Conservation (phyloP, 148 eudicot genomes). For the Beta vulgaris region DNA sequence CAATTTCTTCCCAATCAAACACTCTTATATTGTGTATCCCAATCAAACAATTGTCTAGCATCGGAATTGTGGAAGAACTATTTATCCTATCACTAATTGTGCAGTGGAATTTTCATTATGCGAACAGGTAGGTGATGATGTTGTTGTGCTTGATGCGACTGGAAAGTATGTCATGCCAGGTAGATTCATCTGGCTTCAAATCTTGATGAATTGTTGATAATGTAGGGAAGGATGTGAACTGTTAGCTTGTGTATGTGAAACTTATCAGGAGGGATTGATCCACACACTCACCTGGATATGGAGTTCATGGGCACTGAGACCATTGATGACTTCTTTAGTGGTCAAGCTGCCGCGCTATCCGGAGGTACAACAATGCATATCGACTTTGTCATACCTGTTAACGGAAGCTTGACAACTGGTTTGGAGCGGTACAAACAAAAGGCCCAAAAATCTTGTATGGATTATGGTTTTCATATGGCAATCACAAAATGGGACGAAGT, state of each 20-base stretch:
- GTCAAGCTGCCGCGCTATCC: constrained; percentile 95
- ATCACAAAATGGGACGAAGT: constrained; percentile 91
- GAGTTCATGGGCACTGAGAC: constrained; percentile 88
- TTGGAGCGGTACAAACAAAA: constrained; percentile 60
- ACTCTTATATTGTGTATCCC: too few species aligned
- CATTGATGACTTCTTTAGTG: constrained; percentile 88
- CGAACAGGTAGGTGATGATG: constrained; percentile 76
- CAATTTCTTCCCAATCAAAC: too few species aligned
- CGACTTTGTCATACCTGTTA: constrained; percentile 85
- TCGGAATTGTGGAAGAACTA: background rate
- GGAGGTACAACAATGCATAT: constrained; percentile 99
- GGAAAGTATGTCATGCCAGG: constrained; percentile 99
- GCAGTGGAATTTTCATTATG: constrained; percentile 7
- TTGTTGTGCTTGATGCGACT: constrained; percentile 73
- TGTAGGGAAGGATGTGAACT: background rate
- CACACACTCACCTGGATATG: constrained; percentile 87
- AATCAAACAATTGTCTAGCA: background rate
- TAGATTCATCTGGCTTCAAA: constrained; percentile 23
- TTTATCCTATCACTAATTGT: background rate
- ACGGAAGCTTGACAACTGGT: constrained; percentile 81
- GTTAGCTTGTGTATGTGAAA: constrained; percentile 7
- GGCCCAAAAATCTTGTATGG: constrained; percentile 77
- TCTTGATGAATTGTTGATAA: too few species aligned
- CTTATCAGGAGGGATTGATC: constrained; percentile 92
- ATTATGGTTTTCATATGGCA: constrained; percentile 98